Evolutionary conservation across 2,329 filamentous ascomycete genomes (phyloP).

Genomic region (Berkeleyomyces rouxiae): DNA sequence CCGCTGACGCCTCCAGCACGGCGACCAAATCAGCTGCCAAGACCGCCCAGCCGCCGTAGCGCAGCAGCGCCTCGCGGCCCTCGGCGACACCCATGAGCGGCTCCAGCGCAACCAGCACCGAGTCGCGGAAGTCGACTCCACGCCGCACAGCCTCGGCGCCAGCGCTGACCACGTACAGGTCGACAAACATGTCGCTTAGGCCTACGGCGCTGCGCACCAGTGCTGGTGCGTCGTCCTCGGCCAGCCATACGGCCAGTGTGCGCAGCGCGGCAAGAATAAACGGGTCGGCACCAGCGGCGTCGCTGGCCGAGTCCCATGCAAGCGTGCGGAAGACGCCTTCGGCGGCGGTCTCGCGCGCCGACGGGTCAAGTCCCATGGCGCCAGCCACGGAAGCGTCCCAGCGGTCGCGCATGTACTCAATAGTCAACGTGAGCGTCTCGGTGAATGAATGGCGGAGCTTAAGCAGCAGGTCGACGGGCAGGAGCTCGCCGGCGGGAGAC

Average conservation of each 20-base stretch:
- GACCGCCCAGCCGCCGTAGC: conserved; percentile 36
- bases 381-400: conserved; percentile 52
- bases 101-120: conserved; percentile 42
- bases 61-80: conserved; percentile 31
- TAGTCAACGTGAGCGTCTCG: conserved; percentile 44
- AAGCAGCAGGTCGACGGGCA: conserved; percentile 31
- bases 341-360: conserved; percentile 30
- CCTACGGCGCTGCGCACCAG: conserved; percentile 40
- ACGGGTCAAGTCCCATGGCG: conserved; percentile 42
- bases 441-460: conserved; percentile 42
- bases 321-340: conserved; percentile 32
- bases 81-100: conserved; percentile 34
- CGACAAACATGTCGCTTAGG: conserved; percentile 45
- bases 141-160: conserved; percentile 14
- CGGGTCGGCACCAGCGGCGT: conserved; percentile 34
- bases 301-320: conserved; percentile 40
- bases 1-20: conserved; percentile 23
- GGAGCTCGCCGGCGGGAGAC: background rate
- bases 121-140: conserved; percentile 36
- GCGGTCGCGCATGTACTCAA: conserved; percentile 52
- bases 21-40: conserved; percentile 33
- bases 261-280: conserved; percentile 42
- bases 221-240: conserved; percentile 47
- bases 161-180: conserved; percentile 33
- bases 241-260: conserved; percentile 47